Evolutionary conservation across 2,329 filamentous ascomycete species (phyloP), one percentile per base, ranked within the genome.

Genomic region (Diaporthe sp.): DNA sequence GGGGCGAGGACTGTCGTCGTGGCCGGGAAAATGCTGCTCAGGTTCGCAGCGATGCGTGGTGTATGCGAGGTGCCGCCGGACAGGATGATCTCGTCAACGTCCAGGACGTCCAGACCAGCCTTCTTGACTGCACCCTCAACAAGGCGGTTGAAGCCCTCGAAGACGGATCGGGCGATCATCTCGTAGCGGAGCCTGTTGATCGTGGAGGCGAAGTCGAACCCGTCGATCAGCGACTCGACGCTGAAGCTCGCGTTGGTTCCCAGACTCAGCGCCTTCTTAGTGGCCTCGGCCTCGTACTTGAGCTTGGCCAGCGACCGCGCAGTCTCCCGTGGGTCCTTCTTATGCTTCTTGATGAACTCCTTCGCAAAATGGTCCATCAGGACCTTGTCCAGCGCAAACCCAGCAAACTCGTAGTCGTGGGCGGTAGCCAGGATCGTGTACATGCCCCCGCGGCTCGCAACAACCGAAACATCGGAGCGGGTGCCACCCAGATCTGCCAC

Each of bases 301-400:
- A 99, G 88, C 90, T 98, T 99, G 76, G 97, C 96, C 79, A 98
- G 86, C 80, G 94, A 93, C 80, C 92, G 92, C 72, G 92, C 88
- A 82, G 97, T 94, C 81, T 92, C 90, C 79, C 96, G 91, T 30
- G 97, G 97, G 84, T 98, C 97, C 73, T 91, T 91, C 86, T 92
- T 93, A 90, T 98, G 91, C 90, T 97, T 98, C 91, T 99, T 98
- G 81, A 97, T 90, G 86, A 99, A 99, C 85, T 99, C 97, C 89
- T 99, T 99, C 79, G 96, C 94, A 79, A 98, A 98, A 88, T 98
- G 93, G 83, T 99, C 96, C 83, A 98, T 94, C 74, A 99, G 89
- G 66, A 96, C 93, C 83, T 97, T 91, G 87, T 99, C 97, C 73
- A 99, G 89, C 78, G 95, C 92, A 47, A 91, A 89, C 81, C 97